Evolutionary conservation across 2,329 filamentous ascomycete genomes (phyloP), one percentile per base, ranked within the genome.

Genomic region (Chrysoporthe cubensis): DNA sequence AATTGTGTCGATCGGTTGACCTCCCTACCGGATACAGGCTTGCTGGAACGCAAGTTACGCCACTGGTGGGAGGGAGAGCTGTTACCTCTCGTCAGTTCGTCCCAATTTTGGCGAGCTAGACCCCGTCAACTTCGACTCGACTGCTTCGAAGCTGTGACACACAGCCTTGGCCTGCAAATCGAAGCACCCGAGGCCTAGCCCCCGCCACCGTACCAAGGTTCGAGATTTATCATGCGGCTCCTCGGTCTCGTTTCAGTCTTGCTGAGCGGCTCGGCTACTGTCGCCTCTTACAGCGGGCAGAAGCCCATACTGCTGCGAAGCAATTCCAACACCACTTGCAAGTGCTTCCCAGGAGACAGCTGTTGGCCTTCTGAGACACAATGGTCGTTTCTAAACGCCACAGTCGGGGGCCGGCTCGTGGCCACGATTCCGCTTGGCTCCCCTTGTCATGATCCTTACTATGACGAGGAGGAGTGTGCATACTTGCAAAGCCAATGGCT

Each of bases 331-430:
- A 11, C 32, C 13, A 50, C n/a, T 44, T 69, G 67, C 52, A 69
- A 56, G 37, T 69, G 81, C 75, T 80, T 83, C 64, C 84, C 85
- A 0, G 80, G 80, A 11, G 83, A 87, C 62, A 18, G 71, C 3
- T 83, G 82, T 74, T 88, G 85, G 86, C 85, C 85, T 1, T 76
- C 76, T 1, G 21, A 66, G 2, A 44, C 70, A 16, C 72, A 74
- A 21, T 87, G 85, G 85, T 70, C 73, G 9, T 64, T 69, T 2
- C 78, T 88, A 68, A 87, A 88, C 71, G 52, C 73, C 21, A 82
- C 83, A 1, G 75, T 87, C n/a, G 74, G 75, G 5, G 85, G 85
- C 3, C 77, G 76, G 11, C 76, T 87, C 48, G 77, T 87, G n/a
- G 78, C 79, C 1, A 85, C 82, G 0, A 74, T 81, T 0, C 85